Evolutionary conservation across 2,329 filamentous ascomycete species (phyloP), one percentile per base, ranked within the genome.

Genomic region (Penicillium italicum): DNA sequence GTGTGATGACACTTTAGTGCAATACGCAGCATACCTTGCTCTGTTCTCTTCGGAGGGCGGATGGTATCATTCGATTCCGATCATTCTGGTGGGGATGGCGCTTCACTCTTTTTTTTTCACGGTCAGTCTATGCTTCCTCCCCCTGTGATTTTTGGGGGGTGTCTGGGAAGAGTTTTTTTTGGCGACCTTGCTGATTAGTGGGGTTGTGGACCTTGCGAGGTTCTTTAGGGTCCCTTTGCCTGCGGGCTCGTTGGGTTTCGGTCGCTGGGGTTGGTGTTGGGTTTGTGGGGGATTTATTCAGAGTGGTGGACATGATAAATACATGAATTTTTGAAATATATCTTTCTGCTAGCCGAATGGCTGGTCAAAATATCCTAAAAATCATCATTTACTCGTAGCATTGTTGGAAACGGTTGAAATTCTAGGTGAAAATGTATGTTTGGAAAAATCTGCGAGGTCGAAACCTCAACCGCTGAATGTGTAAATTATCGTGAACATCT

Each of bases 1-100:
- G 83, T 84, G 83, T 84, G 79, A 80, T 75, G 85, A 86, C 85
- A 91, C 89, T 91, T 90, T 82, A 94, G 90, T 93, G 88, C 90
- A 90, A 94, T 94, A 91, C 88, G 89, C 89, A 84, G 90, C 90
- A 85, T 92, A 80, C 81, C 77, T 71, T 73, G 57, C 62, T 67
- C 71, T 65, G 66, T 72, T 69, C 69, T 70, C 36, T 55, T 50
- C 58, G 58, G 45, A 38, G 31, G 61, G 69, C 74, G 72, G 64
- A 65, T 74, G 71, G 78, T 81, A 86, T 86, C 81, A 91, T 90
- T 90, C 88, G 87, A 92, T 91, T 91, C 89, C 87, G 88, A 91
- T 92, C 86, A 91, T 85, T 90, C 87, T 88, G 86, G 82, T 83
- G 85, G 83, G 87, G 87, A 85, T 83, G 87, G 84, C 85, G 86